Conservation (phyloP, 192 early-diverging fungal genomes). For the Backusella australiensis region DNA sequence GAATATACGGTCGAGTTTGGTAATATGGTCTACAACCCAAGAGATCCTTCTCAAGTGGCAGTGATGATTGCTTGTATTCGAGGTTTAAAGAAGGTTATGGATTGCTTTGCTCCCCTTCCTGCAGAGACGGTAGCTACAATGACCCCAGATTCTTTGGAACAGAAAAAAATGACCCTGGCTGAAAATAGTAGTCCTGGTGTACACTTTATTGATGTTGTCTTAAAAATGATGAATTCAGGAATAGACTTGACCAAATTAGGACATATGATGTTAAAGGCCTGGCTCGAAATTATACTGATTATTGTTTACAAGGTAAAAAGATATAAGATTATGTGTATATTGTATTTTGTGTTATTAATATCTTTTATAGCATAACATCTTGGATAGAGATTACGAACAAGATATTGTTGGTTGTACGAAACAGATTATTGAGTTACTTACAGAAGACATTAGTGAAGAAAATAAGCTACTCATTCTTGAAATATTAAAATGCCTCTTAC, state of each 20-base stretch:
- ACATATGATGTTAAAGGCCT: slow-evolving; percentile 46
- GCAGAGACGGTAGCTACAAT: slow-evolving; percentile 31
- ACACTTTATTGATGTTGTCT: slow-evolving; percentile 52
- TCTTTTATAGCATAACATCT: slow-evolving; percentile 39
- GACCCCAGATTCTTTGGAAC: slow-evolving; percentile 18
- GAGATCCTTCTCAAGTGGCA: slow-evolving; percentile 32
- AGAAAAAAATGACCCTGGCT: slow-evolving; percentile 20
- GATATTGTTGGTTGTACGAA: slow-evolving; percentile 37
- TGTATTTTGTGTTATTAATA: not conserved
- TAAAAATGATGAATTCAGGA: slow-evolving; percentile 51
- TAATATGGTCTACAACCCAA: slow-evolving; percentile 37
- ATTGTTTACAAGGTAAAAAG: slow-evolving; percentile 54
- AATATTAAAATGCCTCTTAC: slow-evolving; percentile 47
- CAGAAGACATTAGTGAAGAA: slow-evolving; percentile 48
- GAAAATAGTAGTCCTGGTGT: slow-evolving; percentile 41
- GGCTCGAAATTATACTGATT: slow-evolving; percentile 55
- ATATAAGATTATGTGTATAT: not conserved
- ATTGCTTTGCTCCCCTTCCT: slow-evolving; percentile 37
- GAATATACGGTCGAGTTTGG: slow-evolving; percentile 41
- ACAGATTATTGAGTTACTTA: slow-evolving; percentile 40
- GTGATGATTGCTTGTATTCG: slow-evolving; percentile 35
- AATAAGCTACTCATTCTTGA: slow-evolving; percentile 54
- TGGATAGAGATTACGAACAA: slow-evolving; percentile 36
- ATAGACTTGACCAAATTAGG: slow-evolving; percentile 44
- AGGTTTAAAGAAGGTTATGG: slow-evolving; percentile 43